Evolutionary conservation across 1,284 basidiomycete species (phyloP).

Genomic region (Chalciporus piperatoides): DNA sequence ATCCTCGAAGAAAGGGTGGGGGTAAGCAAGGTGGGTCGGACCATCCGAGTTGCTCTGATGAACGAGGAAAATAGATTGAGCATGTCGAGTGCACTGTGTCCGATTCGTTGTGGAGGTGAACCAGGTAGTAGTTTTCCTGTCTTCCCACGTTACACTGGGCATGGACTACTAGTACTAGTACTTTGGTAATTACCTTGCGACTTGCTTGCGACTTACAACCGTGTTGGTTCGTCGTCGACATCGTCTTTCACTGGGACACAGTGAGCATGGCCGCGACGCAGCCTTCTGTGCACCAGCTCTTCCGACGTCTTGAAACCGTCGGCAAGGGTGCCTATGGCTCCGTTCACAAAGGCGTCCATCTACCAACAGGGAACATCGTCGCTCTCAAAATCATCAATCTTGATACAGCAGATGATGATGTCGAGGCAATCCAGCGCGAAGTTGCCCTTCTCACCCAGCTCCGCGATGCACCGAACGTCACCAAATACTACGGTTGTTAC

Average conservation of each 20-base stretch:
- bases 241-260: background rate
- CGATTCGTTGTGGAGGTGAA: background rate
- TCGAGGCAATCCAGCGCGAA: conserved; percentile 95
- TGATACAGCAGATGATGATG: conserved; percentile 95
- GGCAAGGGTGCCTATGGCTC: conserved; percentile 97
- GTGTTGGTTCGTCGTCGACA: background rate
- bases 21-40: conserved; percentile 20
- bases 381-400: conserved; percentile 99
- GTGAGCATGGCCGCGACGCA: conserved; percentile 37
- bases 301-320: conserved; percentile 69
- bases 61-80: conserved; percentile 25
- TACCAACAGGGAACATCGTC: conserved; percentile 81
- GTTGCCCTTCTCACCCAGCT: conserved; percentile 91
- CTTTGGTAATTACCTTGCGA: too few relatives aligned
- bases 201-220: background rate
- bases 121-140: background rate
- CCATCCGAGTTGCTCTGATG: conserved; percentile 23
- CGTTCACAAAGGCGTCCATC: conserved; percentile 90
- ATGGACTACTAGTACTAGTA: too few relatives aligned
- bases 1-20: conserved; percentile 7
- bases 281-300: conserved; percentile 55
- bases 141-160: background rate
- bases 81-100: conserved; percentile 10
- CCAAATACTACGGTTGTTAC: conserved; percentile 94
- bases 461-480: conserved; percentile 86